phyloP scores from a whole-genome alignment of 345 rosid species.

The Lumnitzera littorea region DNA sequence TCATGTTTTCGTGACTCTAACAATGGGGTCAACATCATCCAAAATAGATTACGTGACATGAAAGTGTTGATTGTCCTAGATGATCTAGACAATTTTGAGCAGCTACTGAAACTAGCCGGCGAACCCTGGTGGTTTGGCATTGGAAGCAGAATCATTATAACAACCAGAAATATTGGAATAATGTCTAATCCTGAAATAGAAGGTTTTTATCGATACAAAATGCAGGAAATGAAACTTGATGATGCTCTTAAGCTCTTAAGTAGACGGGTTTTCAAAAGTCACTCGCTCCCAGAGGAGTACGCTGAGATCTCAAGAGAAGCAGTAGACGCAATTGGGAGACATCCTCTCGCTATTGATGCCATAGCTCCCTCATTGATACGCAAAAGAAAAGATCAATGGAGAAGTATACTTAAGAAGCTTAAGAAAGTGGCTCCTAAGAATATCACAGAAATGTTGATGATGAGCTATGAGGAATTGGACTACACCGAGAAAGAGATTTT shows the following conservation, averaged over 20 bases:
- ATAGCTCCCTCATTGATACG: not conserved
- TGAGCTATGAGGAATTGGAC: constrained; percentile 19
- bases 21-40: no score
- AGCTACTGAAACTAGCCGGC: no score
- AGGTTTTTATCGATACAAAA: constrained; percentile 5
- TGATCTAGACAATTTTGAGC: no score
- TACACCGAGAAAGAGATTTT: constrained; percentile 9
- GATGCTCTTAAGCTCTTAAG: constrained; percentile 11
- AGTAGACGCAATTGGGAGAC: not conserved
- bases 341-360: not conserved
- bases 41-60: no score
- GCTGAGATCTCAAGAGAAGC: no score
- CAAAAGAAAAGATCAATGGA: not conserved
- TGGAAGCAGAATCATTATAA: constrained; percentile 18
- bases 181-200: constrained; percentile 1
- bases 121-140: no score
- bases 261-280: no score
- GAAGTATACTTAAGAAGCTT: not conserved
- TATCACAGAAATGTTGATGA: constrained; percentile 6
- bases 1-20: no score
- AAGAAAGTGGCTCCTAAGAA: constrained; percentile 11
- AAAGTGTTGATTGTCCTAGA: no score
- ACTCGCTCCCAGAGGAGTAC: no score
- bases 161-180: constrained; percentile 11
- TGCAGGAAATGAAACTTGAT: not conserved